Conservation (phyloP, 2,329 filamentous ascomycete species). For the Gaeumannomyces tritici region DNA sequence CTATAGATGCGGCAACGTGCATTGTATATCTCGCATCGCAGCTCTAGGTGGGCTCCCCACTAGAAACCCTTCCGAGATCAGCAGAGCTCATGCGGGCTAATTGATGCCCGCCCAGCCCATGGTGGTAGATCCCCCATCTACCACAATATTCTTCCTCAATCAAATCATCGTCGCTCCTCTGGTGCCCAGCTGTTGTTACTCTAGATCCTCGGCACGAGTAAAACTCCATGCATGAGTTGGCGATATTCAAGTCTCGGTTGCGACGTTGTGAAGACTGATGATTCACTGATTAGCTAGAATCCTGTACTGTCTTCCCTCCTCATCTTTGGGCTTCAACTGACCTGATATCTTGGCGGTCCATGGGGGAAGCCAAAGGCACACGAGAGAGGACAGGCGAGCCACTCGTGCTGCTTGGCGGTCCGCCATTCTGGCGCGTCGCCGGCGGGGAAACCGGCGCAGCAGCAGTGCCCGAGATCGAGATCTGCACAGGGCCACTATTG, state of each 20-base stretch:
- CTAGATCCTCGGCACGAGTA: neutral
- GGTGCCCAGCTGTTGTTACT: neutral
- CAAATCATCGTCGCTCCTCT: neutral
- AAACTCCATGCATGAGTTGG: neutral
- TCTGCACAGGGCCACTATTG: neutral
- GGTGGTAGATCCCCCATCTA: no score
- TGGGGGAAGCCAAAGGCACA: neutral
- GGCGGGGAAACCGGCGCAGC: neutral
- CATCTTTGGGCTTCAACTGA: neutral
- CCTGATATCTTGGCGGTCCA: constrained; percentile 8
- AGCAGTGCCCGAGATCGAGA: neutral
- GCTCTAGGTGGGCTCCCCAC: neutral
- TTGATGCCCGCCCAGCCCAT: no score
- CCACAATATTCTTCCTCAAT: neutral
- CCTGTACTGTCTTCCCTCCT: neutral
- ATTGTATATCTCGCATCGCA: neutral
- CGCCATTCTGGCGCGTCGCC: neutral
- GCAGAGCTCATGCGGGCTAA: neutral
- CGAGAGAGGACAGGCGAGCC: neutral
- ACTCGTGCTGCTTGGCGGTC: neutral
- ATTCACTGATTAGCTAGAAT: neutral
- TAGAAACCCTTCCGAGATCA: neutral
- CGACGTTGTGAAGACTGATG: constrained; percentile 5
- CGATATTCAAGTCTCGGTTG: neutral
- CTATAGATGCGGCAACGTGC: neutral